Conservation (phyloP, 2,329 filamentous ascomycete genomes). For the Fusarium drepaniforme region DNA sequence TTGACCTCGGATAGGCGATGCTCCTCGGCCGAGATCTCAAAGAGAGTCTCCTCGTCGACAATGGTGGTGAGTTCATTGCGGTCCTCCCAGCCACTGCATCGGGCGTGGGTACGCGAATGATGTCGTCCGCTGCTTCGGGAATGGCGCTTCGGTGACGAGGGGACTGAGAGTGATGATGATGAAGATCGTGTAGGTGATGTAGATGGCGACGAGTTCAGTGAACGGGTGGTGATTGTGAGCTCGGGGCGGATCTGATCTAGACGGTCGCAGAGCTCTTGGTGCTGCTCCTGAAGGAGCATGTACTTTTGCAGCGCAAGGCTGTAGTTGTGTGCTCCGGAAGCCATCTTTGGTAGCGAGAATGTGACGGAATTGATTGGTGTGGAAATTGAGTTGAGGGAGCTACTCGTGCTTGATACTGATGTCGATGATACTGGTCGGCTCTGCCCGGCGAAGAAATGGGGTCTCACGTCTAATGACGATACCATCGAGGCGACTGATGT, state of each 20-base stretch:
- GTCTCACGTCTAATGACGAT: constrained; percentile 47
- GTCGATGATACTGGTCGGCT: constrained; percentile 39
- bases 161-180: constrained; percentile 60
- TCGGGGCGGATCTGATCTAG: constrained; percentile 64
- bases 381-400: constrained; percentile 9
- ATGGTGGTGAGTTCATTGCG: constrained; percentile 54
- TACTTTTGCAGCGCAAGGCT: constrained; percentile 67
- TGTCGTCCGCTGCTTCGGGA: constrained; percentile 50
- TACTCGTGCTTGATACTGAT: constrained; percentile 32
- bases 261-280: constrained; percentile 64
- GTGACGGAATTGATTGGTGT: constrained; percentile 8
- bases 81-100: constrained; percentile 51
- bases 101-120: constrained; percentile 44
- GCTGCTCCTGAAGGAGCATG: constrained; percentile 65
- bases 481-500: constrained; percentile 47
- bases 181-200: constrained; percentile 71
- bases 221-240: constrained; percentile 48
- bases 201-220: constrained; percentile 63
- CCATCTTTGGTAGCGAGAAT: constrained; percentile 44
- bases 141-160: constrained; percentile 60
- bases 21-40: constrained; percentile 65
- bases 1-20: constrained; percentile 68
- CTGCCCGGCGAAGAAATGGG: constrained; percentile 43
- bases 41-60: constrained; percentile 60
- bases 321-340: constrained; percentile 49